These are phyloP conservation scores for Cystobasidium tubakii DNA, from an alignment of 768 basidiomycete species.

Conservation along the genomic window DNA sequence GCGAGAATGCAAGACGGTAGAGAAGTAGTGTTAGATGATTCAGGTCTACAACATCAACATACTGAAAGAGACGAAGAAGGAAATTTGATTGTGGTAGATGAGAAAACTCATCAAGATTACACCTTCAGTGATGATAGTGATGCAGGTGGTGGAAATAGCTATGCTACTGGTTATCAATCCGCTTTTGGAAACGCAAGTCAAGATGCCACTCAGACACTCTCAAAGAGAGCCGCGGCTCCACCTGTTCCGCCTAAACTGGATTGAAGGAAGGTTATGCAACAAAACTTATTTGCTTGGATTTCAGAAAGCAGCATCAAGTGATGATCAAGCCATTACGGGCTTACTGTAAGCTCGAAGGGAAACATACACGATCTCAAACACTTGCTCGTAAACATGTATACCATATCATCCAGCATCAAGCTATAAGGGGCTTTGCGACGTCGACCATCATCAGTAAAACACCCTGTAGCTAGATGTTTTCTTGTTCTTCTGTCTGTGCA, in stretches of 20 bases:
- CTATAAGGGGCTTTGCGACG: no score
- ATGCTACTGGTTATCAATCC: slow-evolving; percentile 1
- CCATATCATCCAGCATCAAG: no score
- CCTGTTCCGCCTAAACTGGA: background rate
- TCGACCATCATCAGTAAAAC: no score
- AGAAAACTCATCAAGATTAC: background rate
- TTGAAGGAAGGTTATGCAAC: background rate
- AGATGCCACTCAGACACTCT: background rate
- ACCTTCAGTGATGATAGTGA: background rate
- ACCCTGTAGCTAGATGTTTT: no score
- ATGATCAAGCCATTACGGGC: no score
- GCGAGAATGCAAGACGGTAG: slow-evolving; percentile 31
- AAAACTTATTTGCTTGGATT: no score
- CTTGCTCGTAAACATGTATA: no score
- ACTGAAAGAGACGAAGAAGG: slow-evolving; percentile 30
- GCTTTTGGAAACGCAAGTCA: background rate
- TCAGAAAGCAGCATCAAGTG: no score
- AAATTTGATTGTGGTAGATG: slow-evolving; percentile 30
- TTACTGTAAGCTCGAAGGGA: no score
- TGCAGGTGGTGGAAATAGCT: background rate
- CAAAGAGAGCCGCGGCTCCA: background rate
- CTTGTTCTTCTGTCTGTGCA: no score
- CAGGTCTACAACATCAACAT: slow-evolving; percentile 26
- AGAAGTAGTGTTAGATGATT: slow-evolving; percentile 32
- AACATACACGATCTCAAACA: no score